Base-by-base conservation (phyloP, 2,329 filamentous ascomycete genomes). In the Tolypocladium cylindrosporum region DNA sequence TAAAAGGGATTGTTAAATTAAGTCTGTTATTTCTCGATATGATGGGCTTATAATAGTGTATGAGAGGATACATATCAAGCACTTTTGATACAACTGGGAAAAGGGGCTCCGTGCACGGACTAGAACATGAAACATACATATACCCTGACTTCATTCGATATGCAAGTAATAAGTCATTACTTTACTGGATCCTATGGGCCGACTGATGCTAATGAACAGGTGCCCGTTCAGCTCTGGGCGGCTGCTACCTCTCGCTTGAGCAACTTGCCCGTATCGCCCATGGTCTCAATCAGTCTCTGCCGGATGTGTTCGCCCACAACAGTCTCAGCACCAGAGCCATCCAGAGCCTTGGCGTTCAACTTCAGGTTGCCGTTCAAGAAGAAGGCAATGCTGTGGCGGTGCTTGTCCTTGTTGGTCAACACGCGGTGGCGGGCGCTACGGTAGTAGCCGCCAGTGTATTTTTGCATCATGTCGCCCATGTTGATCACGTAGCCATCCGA, bases 381-480 rank as follows among this genome's bases (percentile, higher is more conserved):
- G 59, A 68, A 69, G 0, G 67, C 63, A 1, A 66, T 63, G 14
- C 66, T 67, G 40, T 67, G 64, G 10, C 67, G 61, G 55, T 69
- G 64, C 40, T 62, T 63, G 19, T 59, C 60, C 27, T 61, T 60
- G 2, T 61, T 63, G 34, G 63, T 68, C 16, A 68, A 56, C n/a
- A 71, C 68, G 13, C 68, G 61, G 59, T 71, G 68, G 21, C 63
- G 60, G n/a, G 67, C 67, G 58, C 68, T 70, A 48, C 65, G 64
- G 53, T 70, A 71, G 55, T 66, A 66, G 10, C 68, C 68, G 1
- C 60, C 63, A 0, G 68, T 69, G 56, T 62, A 71, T 45, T 65
- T 66, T 62, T 70, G 62, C 60, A 74, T 64, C 66, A 74, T 67
- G 56, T 74, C 71, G 6, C 71, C 71, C 39, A 72, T 67, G 50